These are phyloP conservation scores for Neolentinus lepideus DNA, from an alignment of 1,284 basidiomycete species.

Conservation along the genomic window DNA sequence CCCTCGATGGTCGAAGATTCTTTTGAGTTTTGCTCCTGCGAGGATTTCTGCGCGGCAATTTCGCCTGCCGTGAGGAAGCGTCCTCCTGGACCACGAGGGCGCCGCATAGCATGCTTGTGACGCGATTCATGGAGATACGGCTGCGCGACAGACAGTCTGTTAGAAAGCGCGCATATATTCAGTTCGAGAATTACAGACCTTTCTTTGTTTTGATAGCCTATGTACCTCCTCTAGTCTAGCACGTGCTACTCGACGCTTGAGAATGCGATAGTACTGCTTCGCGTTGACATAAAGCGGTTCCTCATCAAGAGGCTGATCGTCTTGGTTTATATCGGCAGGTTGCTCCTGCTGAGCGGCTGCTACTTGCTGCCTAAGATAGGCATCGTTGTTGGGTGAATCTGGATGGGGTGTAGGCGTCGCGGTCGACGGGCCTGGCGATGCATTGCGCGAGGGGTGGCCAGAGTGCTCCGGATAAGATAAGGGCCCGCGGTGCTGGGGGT, in stretches of 20 bases:
- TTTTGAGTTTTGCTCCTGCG: slow-evolving; percentile 11
- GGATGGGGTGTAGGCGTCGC: slow-evolving; percentile 17
- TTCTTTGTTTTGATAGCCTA: slow-evolving; percentile 83
- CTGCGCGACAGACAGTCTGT: too few relatives aligned
- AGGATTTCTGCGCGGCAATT: slow-evolving; percentile 72
- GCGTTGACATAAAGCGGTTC: slow-evolving; percentile 97
- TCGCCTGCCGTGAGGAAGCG: slow-evolving; percentile 95
- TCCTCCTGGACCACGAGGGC: slow-evolving; percentile 93
- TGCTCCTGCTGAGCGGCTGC: slow-evolving; percentile 8
- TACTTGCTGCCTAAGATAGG: slow-evolving; percentile 3
- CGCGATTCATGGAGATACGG: slow-evolving; percentile 96
- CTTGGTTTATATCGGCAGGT: slow-evolving; percentile 5
- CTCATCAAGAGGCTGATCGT: slow-evolving; percentile 59
- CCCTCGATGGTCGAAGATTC: slow-evolving; percentile 10
- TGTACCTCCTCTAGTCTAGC: slow-evolving; percentile 90
- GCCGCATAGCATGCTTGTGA: slow-evolving; percentile 96
- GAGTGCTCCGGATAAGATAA: slow-evolving; percentile 8
- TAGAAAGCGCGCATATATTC: slow-evolving; percentile 5
- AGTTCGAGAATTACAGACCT: slow-evolving; percentile 43
- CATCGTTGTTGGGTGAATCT: slow-evolving; percentile 19
- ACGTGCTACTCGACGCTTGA: slow-evolving; percentile 85
- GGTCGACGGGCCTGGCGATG: slow-evolving; percentile 19
- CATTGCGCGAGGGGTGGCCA: slow-evolving; percentile 7
- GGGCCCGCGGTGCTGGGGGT: slow-evolving; percentile 11
- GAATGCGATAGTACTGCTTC: slow-evolving; percentile 95